Evolutionary conservation across 345 rosid genomes (phyloP).

Genomic region (Acer campestre): DNA sequence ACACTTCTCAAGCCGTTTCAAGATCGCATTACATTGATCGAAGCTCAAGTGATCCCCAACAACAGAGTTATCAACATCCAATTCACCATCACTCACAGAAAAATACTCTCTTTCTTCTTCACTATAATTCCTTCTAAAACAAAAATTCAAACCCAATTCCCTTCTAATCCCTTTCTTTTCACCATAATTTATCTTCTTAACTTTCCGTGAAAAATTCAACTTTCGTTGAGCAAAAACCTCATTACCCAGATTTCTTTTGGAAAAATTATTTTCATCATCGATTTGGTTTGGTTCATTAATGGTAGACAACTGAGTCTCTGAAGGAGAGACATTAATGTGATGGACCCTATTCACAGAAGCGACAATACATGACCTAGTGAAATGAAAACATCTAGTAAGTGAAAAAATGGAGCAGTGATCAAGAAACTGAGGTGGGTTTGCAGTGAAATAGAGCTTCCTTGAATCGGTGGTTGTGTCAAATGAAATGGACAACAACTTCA

Average conservation of each 20-base stretch:
- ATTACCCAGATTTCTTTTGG: slow-evolving; percentile 19
- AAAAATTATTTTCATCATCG: slow-evolving; percentile 24
- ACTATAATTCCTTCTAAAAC: slow-evolving; percentile 33
- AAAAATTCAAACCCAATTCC: slow-evolving; percentile 33
- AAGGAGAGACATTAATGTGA: slow-evolving; percentile 41
- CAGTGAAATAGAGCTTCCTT: slow-evolving; percentile 45
- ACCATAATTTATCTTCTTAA: slow-evolving; percentile 18
- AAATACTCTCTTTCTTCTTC: slow-evolving; percentile 34
- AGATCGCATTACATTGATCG: slow-evolving; percentile 56
- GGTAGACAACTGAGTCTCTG: slow-evolving; percentile 35
- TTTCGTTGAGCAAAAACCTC: slow-evolving; percentile 29
- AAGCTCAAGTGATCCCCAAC: slow-evolving; percentile 47
- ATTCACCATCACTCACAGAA: slow-evolving; percentile 40
- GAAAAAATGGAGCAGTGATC: slow-evolving; percentile 44
- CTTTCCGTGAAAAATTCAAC: slow-evolving; percentile 22
- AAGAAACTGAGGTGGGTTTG: slow-evolving; percentile 41
- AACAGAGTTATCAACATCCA: slow-evolving; percentile 59
- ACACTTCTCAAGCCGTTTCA: slow-evolving; percentile 70
- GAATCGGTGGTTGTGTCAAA: slow-evolving; percentile 52
- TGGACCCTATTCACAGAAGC: slow-evolving; percentile 37
- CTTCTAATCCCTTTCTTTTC: slow-evolving; percentile 36
- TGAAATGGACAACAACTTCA: slow-evolving; percentile 45
- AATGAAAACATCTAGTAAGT: slow-evolving; percentile 29
- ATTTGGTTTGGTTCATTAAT: slow-evolving; percentile 27
- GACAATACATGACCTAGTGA: slow-evolving; percentile 34